Base-by-base conservation (phyloP, 2,329 filamentous ascomycete genomes). In the Xylaria hypoxylon region DNA sequence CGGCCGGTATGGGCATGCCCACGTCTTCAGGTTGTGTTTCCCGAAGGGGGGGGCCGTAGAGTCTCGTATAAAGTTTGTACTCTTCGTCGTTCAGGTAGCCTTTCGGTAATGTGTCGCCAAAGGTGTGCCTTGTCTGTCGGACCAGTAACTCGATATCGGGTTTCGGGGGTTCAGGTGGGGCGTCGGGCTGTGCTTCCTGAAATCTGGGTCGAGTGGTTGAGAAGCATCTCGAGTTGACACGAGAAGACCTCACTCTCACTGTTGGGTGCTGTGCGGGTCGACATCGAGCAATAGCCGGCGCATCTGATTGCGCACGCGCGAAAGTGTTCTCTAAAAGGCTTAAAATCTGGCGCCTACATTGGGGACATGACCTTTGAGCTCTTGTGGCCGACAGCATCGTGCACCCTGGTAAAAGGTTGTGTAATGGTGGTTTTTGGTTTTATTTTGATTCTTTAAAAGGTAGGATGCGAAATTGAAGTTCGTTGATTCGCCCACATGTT, bases 1-100 rank as follows among this genome's bases (percentile, higher is more conserved):
- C 90, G 77, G 93, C 96, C 8, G 87, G 87, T 35, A 93, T 93
- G 7, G 90, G 80, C 11, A 83, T 81, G 75, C 93, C 91, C 62
- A 87, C 81, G 5, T 86, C 82, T 40, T 69, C 67, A 15, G 63
- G 55, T 24, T 58, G 47, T 24, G 71, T 63, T 63, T 70, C 65
- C 55, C 69, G 69, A 22, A 70, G 60, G 4, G 69, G 69, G 5
- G 68, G 57, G 19, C 69, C 69, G 47, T 70, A 71, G 2, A 70
- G 59, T 50, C 69, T 62, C 28, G n/a, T 22, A 28, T 71, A 71
- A 13, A 71, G 26, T 50, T 65, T 65, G 56, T 71, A 71, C 50
- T 71, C 69, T 26, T 70, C 63, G 1, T 68, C 69, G 19, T 51
- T 68, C 4, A 71, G 44, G 28, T 71, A 71, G 2, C 47, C 65